A percentile compares a stretch with the other conserved stretches of the same genome.
phyloP scores from a whole-genome alignment of 495 filamentous ascomycete species.

The Xeromyces bisporus region DNA sequence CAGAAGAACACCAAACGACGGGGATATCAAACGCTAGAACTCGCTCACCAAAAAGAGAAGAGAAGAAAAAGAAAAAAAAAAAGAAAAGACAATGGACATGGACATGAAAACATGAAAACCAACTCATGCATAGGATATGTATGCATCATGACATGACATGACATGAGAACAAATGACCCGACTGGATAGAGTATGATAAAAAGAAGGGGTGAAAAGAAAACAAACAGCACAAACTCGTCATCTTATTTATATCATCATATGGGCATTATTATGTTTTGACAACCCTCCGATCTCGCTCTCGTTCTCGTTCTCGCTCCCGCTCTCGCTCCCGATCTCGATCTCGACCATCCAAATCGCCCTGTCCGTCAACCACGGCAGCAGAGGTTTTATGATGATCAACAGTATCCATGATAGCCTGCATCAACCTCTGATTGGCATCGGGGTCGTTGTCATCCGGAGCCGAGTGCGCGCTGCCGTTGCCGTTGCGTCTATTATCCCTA shows the following conservation, averaged over 20 bases:
- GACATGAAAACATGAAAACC: no score
- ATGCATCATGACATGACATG: no score
- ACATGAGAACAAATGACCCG: no score
- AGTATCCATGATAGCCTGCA: conserved; percentile 31
- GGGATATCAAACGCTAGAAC: neutral
- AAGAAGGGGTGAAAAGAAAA: no score
- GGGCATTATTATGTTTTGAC: conserved; percentile 11
- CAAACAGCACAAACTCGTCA: no score
- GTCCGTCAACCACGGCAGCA: conserved; percentile 17
- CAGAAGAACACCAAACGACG: conserved; percentile 31
- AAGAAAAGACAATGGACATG: neutral
- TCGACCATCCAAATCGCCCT: conserved; percentile 8
- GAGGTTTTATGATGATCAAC: conserved; percentile 27
- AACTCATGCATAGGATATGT: no score
- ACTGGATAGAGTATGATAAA: no score
- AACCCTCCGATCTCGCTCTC: conserved; percentile 6
- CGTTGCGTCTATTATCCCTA: conserved; percentile 9
- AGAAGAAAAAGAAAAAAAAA: conserved; percentile 1
- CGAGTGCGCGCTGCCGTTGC: conserved; percentile 3
- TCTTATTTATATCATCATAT: no score
- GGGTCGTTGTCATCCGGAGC: conserved; percentile 24
- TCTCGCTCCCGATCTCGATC: conserved; percentile 5
- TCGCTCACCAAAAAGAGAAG: no score
- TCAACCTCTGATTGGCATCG: conserved; percentile 28
- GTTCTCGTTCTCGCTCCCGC: no score